These are phyloP conservation scores for Coemansia sp. DNA, from an alignment of 192 early-diverging fungal species.

Conservation along the genomic window DNA sequence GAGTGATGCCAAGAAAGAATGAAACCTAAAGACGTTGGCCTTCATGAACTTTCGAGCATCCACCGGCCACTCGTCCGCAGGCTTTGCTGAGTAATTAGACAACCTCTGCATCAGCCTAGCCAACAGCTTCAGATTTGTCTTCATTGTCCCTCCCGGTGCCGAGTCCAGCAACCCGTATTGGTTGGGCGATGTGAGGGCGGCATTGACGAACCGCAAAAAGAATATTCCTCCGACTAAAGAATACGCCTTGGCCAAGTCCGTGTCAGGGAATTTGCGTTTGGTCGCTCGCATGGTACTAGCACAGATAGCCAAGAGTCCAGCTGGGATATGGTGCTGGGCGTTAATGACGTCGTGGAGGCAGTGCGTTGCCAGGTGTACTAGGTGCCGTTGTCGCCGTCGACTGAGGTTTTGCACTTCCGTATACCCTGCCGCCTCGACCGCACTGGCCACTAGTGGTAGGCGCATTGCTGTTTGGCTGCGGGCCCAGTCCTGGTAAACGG, in stretches of 20 bases:
- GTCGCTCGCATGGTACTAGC: constrained; percentile 35
- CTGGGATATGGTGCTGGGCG: constrained; percentile 29
- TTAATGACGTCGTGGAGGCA: constrained; percentile 41
- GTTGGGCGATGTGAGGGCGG: constrained; percentile 41
- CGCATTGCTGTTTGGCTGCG: constrained; percentile 21
- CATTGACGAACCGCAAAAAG: constrained; percentile 52
- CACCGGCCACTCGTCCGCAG: constrained; percentile 42
- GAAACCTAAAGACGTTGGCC: constrained; percentile 27
- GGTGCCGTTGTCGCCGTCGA: constrained; percentile 42
- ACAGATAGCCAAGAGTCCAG: constrained; percentile 43
- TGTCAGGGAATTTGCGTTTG: constrained; percentile 28
- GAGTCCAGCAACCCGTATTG: constrained; percentile 42
- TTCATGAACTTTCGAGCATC: constrained; percentile 44
- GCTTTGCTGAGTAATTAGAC: constrained; percentile 46
- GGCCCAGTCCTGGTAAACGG: constrained; percentile 52
- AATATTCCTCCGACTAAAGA: constrained; percentile 53
- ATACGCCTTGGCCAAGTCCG: constrained; percentile 28
- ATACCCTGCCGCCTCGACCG: constrained; percentile 45
- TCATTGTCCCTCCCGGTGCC: constrained; percentile 18
- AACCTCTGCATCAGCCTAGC: constrained; percentile 48
- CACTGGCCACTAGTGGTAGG: constrained; percentile 31
- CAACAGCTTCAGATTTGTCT: constrained; percentile 44
- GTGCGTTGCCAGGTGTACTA: constrained; percentile 41
- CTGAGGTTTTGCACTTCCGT: constrained; percentile 55
- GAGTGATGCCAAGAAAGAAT: constrained; percentile 34